These are phyloP conservation scores for Xanthoparmelia taractica DNA, from an alignment of 495 filamentous ascomycete genomes.

Conservation along the genomic window DNA sequence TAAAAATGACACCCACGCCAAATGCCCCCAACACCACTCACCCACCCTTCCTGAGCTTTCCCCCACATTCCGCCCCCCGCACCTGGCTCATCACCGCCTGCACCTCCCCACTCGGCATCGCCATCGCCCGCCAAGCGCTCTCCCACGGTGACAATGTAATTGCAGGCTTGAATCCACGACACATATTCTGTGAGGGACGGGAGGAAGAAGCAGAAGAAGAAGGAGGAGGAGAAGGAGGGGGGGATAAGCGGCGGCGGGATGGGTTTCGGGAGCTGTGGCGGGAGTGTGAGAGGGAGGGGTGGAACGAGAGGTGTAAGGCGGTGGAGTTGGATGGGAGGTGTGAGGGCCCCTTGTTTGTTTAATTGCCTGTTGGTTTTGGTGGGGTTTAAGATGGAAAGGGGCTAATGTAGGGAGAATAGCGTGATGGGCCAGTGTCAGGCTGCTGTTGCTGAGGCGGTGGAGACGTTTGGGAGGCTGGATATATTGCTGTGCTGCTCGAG, in stretches of 20 bases:
- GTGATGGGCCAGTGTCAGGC: conserved; percentile 52
- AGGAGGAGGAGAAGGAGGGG: conserved; percentile 34
- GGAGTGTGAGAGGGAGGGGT: conserved; percentile 27
- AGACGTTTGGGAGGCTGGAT: conserved; percentile 78
- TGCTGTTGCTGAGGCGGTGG: conserved; percentile 76
- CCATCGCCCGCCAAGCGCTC: conserved; percentile 65
- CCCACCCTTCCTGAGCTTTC: conserved; percentile 42
- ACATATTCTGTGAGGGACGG: conserved; percentile 45
- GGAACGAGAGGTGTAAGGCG: conserved; percentile 5
- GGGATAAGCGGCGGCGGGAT: conserved; percentile 24
- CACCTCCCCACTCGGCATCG: conserved; percentile 68
- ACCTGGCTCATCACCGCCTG: conserved; percentile 88
- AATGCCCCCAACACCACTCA: background rate
- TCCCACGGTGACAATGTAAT: conserved; percentile 81
- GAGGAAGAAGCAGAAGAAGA: too few species aligned
- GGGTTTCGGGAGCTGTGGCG: conserved; percentile 51
- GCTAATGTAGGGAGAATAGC: conserved; percentile 16
- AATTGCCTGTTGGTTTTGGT: background rate
- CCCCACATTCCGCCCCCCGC: conserved; percentile 49
- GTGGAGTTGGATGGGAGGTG: conserved; percentile 47
- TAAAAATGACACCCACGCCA: background rate
- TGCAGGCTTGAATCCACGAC: conserved; percentile 54
- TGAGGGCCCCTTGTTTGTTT: conserved; percentile 18
- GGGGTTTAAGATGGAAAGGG: background rate
- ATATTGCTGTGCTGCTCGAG: conserved; percentile 82